A percentile compares a stretch with the other conserved stretches of the same genome.
Conservation (phyloP, 75 land plant species). For the Selaginella tamariscina region DNA sequence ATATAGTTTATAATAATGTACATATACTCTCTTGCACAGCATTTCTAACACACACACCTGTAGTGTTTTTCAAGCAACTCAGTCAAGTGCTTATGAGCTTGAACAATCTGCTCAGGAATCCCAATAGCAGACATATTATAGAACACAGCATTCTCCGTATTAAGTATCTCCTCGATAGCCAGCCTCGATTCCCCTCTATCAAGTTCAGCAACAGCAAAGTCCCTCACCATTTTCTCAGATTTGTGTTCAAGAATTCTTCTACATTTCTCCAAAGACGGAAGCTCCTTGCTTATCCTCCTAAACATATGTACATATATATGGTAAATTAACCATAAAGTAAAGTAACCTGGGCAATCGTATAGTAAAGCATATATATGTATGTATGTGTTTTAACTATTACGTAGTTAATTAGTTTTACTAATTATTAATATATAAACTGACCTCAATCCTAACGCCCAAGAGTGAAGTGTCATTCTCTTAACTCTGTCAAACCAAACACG, state of each 20-base stretch:
- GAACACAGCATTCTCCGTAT: neutral
- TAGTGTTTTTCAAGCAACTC: neutral
- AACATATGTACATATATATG: too few species aligned
- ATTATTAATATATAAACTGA: too few species aligned
- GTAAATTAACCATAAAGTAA: too few species aligned
- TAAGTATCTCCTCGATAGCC: neutral
- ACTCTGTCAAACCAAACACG: neutral
- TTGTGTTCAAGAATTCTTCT: neutral
- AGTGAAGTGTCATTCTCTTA: neutral
- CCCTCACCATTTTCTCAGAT: neutral
- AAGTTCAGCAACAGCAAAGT: neutral
- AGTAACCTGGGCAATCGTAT: too few species aligned
- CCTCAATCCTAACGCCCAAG: neutral
- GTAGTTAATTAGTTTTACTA: too few species aligned
- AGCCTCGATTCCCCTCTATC: neutral
- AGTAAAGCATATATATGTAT: too few species aligned
- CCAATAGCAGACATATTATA: neutral
- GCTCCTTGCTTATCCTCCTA: neutral
- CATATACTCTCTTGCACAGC: too few species aligned
- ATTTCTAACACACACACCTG: neutral
- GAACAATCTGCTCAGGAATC: neutral
- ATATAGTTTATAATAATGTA: too few species aligned
- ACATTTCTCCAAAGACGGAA: neutral
- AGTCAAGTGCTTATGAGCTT: neutral
- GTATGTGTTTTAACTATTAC: too few species aligned